Percentiles rank a stretch among this genome's conserved stretches.
Evolutionary conservation across 495 filamentous ascomycete species (phyloP).

Genomic region (Aspergillus steynii): DNA sequence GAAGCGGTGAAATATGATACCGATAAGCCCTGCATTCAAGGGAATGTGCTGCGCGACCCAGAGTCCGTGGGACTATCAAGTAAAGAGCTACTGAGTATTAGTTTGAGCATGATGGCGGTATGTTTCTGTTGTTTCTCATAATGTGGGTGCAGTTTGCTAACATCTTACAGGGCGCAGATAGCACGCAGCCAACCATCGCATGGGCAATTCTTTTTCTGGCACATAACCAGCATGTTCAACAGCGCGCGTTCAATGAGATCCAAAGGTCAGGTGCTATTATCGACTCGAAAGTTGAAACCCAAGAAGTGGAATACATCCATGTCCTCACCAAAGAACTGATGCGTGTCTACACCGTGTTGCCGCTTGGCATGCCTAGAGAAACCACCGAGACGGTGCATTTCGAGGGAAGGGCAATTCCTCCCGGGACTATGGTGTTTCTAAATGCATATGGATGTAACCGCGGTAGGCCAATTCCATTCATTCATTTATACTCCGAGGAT

Average conservation of each 20-base stretch:
- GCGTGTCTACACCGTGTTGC: slow-evolving; percentile 54
- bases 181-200: slow-evolving; percentile 34
- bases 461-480: background rate
- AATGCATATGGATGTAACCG: slow-evolving; percentile 10
- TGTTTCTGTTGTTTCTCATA: slow-evolving; percentile 41
- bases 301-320: slow-evolving; percentile 33
- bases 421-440: slow-evolving; percentile 7
- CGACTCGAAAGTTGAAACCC: slow-evolving; percentile 39
- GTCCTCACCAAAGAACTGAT: slow-evolving; percentile 52
- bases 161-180: background rate
- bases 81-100: slow-evolving; percentile 46
- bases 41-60: slow-evolving; percentile 48
- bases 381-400: slow-evolving; percentile 50
- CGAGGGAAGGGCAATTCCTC: slow-evolving; percentile 51
- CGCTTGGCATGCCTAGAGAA: slow-evolving; percentile 52
- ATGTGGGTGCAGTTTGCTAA: background rate
- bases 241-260: slow-evolving; percentile 52
- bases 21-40: slow-evolving; percentile 53
- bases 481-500: background rate
- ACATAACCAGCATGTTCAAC: slow-evolving; percentile 47
- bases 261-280: slow-evolving; percentile 43
- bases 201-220: slow-evolving; percentile 45
- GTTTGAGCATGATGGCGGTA: slow-evolving; percentile 34
- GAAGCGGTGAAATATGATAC: slow-evolving; percentile 36
- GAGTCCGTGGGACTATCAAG: slow-evolving; percentile 42